Percentiles rank a stretch among this genome's conserved stretches.
These are phyloP conservation scores for Trichoderma harzianum DNA, from an alignment of 2,329 filamentous ascomycete species.

Conservation along the genomic window DNA sequence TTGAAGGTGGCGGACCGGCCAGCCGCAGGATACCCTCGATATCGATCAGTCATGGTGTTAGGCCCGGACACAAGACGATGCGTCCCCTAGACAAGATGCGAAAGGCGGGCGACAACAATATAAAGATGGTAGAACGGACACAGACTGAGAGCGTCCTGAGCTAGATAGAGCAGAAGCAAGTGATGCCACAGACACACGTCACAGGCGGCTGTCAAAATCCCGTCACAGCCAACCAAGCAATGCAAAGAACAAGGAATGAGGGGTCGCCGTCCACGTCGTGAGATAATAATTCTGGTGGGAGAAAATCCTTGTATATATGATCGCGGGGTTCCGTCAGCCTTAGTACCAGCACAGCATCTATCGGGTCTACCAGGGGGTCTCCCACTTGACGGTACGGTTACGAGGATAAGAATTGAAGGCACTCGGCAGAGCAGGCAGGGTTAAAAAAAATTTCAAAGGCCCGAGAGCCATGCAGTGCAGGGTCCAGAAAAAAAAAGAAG, in stretches of 20 bases:
- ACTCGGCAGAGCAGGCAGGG: not conserved
- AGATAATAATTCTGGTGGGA: slow-evolving; percentile 9
- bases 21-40: slow-evolving; percentile 39
- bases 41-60: slow-evolving; percentile 47
- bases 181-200: not conserved
- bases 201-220: not conserved
- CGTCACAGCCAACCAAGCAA: not conserved
- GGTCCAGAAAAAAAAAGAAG: slow-evolving; percentile 12
- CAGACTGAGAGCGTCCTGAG: not conserved
- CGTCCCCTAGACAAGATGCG: not conserved
- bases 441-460: not conserved
- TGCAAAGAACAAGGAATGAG: slow-evolving; percentile 1
- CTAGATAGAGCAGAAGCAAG: not conserved
- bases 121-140: not conserved
- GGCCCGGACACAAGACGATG: not conserved
- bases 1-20: slow-evolving; percentile 45
- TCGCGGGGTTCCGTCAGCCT: slow-evolving; percentile 12
- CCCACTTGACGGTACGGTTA: not conserved
- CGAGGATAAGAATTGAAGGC: not conserved
- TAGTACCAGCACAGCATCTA: not conserved
- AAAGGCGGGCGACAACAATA: not conserved
- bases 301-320: slow-evolving; percentile 8
- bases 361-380: not conserved
- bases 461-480: slow-evolving; percentile 14
- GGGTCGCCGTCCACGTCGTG: slow-evolving; percentile 10